phyloP scores from a whole-genome alignment of 768 basidiomycete species.

The Tulasnella sp. region DNA sequence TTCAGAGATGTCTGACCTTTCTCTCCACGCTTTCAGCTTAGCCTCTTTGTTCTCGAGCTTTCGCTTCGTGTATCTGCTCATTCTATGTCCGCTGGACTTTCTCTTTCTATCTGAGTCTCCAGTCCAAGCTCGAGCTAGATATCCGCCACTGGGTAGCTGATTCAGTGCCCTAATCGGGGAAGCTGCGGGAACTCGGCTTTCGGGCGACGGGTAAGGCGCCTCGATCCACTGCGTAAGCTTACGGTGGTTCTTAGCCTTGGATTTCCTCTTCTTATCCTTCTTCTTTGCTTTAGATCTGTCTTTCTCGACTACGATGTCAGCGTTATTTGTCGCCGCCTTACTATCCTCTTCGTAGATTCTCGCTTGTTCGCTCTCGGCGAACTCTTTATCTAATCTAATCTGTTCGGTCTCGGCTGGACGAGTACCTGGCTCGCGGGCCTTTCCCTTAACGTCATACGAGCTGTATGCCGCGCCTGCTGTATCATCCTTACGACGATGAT shows the following conservation, averaged over 20 bases:
- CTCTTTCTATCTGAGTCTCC: neutral
- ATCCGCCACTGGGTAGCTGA: neutral
- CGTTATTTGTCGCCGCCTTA: neutral
- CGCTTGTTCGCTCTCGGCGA: too few relatives aligned
- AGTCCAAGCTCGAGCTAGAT: neutral
- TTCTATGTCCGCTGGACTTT: neutral
- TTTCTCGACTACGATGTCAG: neutral
- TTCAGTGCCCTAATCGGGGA: neutral
- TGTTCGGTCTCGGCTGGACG: too few relatives aligned
- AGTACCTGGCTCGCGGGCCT: too few relatives aligned
- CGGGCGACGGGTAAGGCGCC: neutral
- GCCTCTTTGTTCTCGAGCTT: neutral
- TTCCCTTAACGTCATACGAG: too few relatives aligned
- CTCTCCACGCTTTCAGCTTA: neutral
- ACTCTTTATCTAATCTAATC: too few relatives aligned
- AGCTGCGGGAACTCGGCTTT: neutral
- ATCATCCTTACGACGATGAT: neutral
- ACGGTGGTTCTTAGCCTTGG: neutral
- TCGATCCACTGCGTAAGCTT: neutral
- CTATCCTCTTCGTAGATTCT: neutral
- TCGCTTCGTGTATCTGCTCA: neutral
- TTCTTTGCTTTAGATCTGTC: neutral
- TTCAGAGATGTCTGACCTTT: neutral
- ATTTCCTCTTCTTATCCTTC: neutral
- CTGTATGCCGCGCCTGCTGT: too few relatives aligned